Evolutionary conservation across 1,284 basidiomycete genomes (phyloP).

Genomic region (Ustilago hordei): DNA sequence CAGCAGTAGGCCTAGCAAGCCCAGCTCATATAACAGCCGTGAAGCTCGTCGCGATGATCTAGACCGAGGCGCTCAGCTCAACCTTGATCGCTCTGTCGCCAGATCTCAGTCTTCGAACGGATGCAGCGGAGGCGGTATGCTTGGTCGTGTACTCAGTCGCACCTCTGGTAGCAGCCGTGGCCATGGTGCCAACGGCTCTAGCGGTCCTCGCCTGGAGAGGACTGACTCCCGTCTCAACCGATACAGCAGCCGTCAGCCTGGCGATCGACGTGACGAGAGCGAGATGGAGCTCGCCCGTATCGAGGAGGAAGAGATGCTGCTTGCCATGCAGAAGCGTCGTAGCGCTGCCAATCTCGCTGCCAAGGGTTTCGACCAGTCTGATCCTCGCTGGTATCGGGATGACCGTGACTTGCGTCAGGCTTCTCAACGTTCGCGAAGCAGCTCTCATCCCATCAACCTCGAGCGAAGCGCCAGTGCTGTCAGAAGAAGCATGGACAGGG

Average conservation of each 20-base stretch:
- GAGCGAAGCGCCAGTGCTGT: slow-evolving; percentile 34
- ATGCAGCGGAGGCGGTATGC: slow-evolving; percentile 28
- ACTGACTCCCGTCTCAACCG: slow-evolving; percentile 36
- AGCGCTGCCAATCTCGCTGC: slow-evolving; percentile 38
- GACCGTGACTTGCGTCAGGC: slow-evolving; percentile 23
- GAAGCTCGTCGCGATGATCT: slow-evolving; percentile 33
- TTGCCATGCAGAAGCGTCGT: slow-evolving; percentile 41
- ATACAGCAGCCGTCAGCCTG: slow-evolving; percentile 28
- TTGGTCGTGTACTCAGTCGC: slow-evolving; percentile 37
- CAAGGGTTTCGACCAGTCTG: slow-evolving; percentile 30
- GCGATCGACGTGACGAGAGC: slow-evolving; percentile 32
- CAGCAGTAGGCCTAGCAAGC: slow-evolving; percentile 7
- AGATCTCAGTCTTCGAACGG: slow-evolving; percentile 4
- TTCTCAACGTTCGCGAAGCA: slow-evolving; percentile 4
- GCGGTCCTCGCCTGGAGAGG: slow-evolving; percentile 20
- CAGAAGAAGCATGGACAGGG: slow-evolving; percentile 42
- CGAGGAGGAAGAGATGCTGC: slow-evolving; percentile 51
- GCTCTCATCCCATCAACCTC: slow-evolving; percentile 7
- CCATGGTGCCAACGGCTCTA: neutral
- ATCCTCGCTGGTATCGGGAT: slow-evolving; percentile 46
- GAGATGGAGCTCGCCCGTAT: slow-evolving; percentile 42
- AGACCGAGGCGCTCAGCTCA: slow-evolving; percentile 3
- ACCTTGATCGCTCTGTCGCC: slow-evolving; percentile 14
- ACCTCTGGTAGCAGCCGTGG: slow-evolving; percentile 29
- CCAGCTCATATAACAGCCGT: slow-evolving; percentile 34